phyloP scores from a whole-genome alignment of 495 filamentous ascomycete species.

The Podospora comata region DNA sequence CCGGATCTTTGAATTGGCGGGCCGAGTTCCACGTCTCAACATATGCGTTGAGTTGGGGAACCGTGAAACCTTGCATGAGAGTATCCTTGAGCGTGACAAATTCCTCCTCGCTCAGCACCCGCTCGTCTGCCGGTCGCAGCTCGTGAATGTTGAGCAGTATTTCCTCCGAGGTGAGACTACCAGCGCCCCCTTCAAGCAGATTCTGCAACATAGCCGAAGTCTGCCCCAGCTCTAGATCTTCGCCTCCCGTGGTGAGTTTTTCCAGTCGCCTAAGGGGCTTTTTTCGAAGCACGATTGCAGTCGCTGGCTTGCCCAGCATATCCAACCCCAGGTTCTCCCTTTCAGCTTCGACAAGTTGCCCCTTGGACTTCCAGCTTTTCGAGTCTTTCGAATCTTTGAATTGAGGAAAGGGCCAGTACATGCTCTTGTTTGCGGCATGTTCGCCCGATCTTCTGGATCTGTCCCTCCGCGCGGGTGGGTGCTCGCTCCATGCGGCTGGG shows the following conservation, averaged over 20 bases:
- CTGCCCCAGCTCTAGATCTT: not conserved
- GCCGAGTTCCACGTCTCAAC: slow-evolving; percentile 20
- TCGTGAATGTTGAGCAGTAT: slow-evolving; percentile 42
- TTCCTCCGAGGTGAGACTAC: slow-evolving; percentile 27
- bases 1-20: slow-evolving; percentile 10
- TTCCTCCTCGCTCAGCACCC: slow-evolving; percentile 31
- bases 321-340: not conserved
- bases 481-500: not conserved
- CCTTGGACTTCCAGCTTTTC: not conserved
- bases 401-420: not conserved
- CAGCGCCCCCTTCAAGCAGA: slow-evolving; percentile 31
- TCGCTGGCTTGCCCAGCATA: not conserved
- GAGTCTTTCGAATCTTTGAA: not conserved
- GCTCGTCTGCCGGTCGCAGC: slow-evolving; percentile 36
- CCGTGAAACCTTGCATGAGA: slow-evolving; percentile 43
- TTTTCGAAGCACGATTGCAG: not conserved
- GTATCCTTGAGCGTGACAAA: slow-evolving; percentile 39
- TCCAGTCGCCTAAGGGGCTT: not conserved
- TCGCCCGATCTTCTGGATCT: not conserved
- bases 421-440: not conserved
- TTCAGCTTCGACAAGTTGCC: not conserved
- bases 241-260: too few relatives aligned
- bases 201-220: slow-evolving; percentile 29
- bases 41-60: slow-evolving; percentile 41
- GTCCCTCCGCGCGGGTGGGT: not conserved